phyloP scores from a whole-genome alignment of 176 grass and related monocot genomes.

The Musa troglodytarum region DNA sequence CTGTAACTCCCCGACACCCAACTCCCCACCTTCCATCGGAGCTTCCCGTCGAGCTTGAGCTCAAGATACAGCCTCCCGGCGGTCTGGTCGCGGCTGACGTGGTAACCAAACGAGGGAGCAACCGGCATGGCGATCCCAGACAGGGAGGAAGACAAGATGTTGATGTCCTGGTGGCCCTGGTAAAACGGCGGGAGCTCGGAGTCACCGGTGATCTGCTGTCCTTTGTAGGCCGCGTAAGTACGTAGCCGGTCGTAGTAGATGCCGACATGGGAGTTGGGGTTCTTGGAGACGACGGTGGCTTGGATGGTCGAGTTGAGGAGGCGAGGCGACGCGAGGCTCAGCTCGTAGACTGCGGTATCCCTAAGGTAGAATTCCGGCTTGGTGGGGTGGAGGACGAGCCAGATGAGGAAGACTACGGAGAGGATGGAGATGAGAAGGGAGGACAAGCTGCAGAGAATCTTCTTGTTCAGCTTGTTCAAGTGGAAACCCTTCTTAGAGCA shows the following conservation, averaged over 20 bases:
- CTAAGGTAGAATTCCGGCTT: slow-evolving; percentile 46
- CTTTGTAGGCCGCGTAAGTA: slow-evolving; percentile 40
- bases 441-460: slow-evolving; percentile 25
- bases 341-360: slow-evolving; percentile 25
- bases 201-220: slow-evolving; percentile 29
- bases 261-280: slow-evolving; percentile 57
- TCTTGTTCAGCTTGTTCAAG: slow-evolving; percentile 13
- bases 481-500: slow-evolving; percentile 38
- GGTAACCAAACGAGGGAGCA: not conserved
- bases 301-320: slow-evolving; percentile 26
- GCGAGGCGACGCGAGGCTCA: slow-evolving; percentile 8
- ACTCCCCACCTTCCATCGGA: slow-evolving; percentile 63
- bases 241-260: slow-evolving; percentile 53
- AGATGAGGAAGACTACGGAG: slow-evolving; percentile 43
- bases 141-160: slow-evolving; percentile 30
- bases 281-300: slow-evolving; percentile 45
- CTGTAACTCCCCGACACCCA: slow-evolving; percentile 48
- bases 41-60: slow-evolving; percentile 41
- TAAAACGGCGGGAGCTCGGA: slow-evolving; percentile 31
- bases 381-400: slow-evolving; percentile 57
- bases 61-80: slow-evolving; percentile 22
- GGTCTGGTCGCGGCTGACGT: slow-evolving; percentile 5
- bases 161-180: slow-evolving; percentile 35
- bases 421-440: slow-evolving; percentile 28
- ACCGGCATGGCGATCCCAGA: slow-evolving; percentile 11